Evolutionary conservation across 163 green algal genomes (phyloP).

Genomic region (Chlorella variabilis): DNA sequence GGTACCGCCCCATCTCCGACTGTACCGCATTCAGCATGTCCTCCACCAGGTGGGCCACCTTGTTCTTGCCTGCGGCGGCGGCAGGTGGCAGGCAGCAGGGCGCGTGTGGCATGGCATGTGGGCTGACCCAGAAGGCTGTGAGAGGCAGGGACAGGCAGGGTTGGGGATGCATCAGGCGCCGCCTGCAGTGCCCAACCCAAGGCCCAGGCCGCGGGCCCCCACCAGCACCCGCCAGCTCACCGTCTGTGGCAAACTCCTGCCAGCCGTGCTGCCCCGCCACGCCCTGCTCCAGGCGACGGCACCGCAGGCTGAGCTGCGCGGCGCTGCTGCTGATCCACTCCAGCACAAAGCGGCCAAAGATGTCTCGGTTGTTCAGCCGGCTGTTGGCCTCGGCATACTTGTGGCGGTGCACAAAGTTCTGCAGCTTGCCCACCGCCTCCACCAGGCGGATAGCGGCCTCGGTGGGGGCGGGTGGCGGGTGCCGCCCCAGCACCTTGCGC

Average conservation of each 20-base stretch:
- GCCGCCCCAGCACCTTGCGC: constrained; percentile 56
- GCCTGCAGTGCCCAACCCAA: too few relatives aligned
- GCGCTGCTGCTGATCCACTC: constrained; percentile 70
- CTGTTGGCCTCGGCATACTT: constrained; percentile 58
- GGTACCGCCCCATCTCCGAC: constrained; percentile 70
- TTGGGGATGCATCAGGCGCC: too few relatives aligned
- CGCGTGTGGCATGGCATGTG: too few relatives aligned
- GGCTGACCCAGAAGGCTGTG: too few relatives aligned
- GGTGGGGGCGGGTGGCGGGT: constrained; percentile 71
- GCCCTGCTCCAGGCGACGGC: constrained; percentile 56
- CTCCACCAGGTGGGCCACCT: constrained; percentile 66
- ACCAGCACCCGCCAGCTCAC: constrained; percentile 7
- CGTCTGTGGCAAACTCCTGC: constrained; percentile 36
- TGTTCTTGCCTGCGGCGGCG: constrained; percentile 35
- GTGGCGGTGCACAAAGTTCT: constrained; percentile 50
- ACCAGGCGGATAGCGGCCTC: constrained; percentile 75
- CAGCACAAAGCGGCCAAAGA: constrained; percentile 76
- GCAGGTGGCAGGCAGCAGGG: background rate
- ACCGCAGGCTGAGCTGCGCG: constrained; percentile 48
- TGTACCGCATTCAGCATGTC: constrained; percentile 69
- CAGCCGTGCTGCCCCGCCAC: constrained; percentile 32
- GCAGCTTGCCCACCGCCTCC: constrained; percentile 68
- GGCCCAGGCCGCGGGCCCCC: background rate
- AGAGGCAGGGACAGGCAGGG: too few relatives aligned
- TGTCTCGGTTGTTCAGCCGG: constrained; percentile 71